Evolutionary conservation across 139 green algal species (phyloP).

Genomic region (Choricystis sp.): DNA sequence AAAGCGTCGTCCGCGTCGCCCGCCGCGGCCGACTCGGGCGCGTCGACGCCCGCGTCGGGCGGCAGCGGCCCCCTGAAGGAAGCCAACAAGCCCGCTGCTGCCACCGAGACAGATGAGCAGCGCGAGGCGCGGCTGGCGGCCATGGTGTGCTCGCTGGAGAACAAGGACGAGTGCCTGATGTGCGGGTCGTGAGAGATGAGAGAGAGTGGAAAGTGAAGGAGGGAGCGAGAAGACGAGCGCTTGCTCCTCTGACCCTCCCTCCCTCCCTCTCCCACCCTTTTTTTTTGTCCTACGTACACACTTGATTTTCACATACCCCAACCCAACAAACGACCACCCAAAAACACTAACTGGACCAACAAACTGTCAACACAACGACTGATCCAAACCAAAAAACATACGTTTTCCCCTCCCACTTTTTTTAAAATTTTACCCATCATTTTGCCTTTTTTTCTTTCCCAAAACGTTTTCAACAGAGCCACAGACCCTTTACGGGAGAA

Average conservation of each 20-base stretch:
- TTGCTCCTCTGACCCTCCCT: no score
- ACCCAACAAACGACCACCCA: not conserved
- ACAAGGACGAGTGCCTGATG: conserved; percentile 93
- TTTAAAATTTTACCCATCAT: no score
- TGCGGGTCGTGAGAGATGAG: conserved; percentile 58
- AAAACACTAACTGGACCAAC: no score
- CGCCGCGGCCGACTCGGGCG: conserved; percentile 1
- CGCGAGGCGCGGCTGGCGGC: conserved; percentile 55
- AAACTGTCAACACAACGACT: no score
- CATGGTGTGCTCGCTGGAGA: conserved; percentile 88
- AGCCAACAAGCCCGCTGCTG: conserved; percentile 16
- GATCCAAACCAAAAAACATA: no score
- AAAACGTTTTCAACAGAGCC: no score
- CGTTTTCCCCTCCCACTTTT: no score
- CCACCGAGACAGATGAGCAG: conserved; percentile 19
- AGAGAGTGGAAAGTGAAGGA: not conserved
- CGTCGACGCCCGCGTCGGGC: conserved; percentile 3
- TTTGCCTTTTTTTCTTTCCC: no score
- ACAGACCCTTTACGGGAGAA: no score
- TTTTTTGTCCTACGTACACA: no score
- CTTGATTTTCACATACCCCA: no score
- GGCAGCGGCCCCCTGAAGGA: conserved; percentile 4
- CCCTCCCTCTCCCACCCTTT: no score
- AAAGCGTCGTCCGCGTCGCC: conserved; percentile 3
- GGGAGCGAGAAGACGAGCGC: not conserved